phyloP scores from a whole-genome alignment of 768 basidiomycete species.

The Phylloporus rhodoxanthus region DNA sequence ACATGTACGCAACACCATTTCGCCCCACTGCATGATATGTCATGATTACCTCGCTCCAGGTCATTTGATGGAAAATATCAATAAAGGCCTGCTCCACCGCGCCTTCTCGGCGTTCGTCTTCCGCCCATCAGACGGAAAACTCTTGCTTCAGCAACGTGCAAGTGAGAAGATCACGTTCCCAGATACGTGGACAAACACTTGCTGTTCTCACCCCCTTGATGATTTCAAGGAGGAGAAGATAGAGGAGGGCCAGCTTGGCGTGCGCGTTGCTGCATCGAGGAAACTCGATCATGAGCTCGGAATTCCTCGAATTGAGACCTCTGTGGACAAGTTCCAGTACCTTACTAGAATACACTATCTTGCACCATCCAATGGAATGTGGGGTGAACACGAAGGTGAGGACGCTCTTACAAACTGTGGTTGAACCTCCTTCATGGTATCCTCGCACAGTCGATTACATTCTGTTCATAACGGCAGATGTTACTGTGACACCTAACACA shows the following conservation, averaged over 20 bases:
- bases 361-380: conserved; percentile 84
- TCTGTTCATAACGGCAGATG: conserved; percentile 86
- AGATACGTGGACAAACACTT: conserved; percentile 99
- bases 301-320: conserved; percentile 73
- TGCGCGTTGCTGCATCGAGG: conserved; percentile 83
- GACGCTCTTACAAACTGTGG: background rate
- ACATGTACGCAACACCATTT: conserved; percentile 58
- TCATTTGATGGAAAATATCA: conserved; percentile 96
- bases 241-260: conserved; percentile 74
- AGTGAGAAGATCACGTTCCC: conserved; percentile 99
- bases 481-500: conserved; percentile 69
- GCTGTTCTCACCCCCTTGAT: conserved; percentile 93
- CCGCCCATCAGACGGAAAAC: conserved; percentile 86
- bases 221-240: conserved; percentile 84
- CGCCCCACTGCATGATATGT: background rate
- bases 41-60: conserved; percentile 35
- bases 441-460: conserved; percentile 87
- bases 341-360: conserved; percentile 96
- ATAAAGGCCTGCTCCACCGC: conserved; percentile 88
- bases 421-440: conserved; percentile 6
- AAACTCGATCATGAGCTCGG: conserved; percentile 97
- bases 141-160: conserved; percentile 91
- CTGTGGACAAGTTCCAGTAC: conserved; percentile 85
- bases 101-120: conserved; percentile 98
- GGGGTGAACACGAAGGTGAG: conserved; percentile 98